Percentiles rank a stretch among this genome's conserved stretches.
These are phyloP conservation scores for Hypoxylon fragiforme DNA, from an alignment of 495 filamentous ascomycete species.

Conservation along the genomic window DNA sequence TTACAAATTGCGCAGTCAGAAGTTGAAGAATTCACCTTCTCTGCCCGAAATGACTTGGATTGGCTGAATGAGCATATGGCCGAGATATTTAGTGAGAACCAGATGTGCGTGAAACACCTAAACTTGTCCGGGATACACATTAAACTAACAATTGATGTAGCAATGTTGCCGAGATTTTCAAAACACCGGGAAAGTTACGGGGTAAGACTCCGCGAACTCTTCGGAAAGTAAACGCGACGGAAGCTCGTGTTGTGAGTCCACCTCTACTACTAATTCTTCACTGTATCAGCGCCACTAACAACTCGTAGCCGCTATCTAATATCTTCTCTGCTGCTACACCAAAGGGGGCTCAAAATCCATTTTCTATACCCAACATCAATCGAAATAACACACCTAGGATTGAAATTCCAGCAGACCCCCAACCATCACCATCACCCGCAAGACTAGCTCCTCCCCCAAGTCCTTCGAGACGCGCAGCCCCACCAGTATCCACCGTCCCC, in stretches of 20 bases:
- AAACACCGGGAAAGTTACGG: constrained; percentile 90
- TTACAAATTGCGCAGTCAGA: constrained; percentile 61
- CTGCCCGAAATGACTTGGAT: constrained; percentile 86
- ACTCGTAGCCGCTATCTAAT: constrained; percentile 76
- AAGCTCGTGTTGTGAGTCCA: constrained; percentile 67
- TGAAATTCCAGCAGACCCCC: constrained; percentile 41
- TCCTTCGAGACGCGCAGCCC: constrained; percentile 22
- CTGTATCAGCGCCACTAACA: constrained; percentile 24
- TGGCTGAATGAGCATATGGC: constrained; percentile 98
- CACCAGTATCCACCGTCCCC: constrained; percentile 17
- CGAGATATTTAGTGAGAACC: constrained; percentile 84
- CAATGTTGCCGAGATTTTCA: constrained; percentile 89
- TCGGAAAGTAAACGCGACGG: constrained; percentile 67
- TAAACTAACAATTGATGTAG: constrained; percentile 53
- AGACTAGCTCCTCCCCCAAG: constrained; percentile 16
- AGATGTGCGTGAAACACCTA: constrained; percentile 62
- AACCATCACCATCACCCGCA: constrained; percentile 26
- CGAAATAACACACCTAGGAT: constrained; percentile 45
- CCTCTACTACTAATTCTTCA: neutral
- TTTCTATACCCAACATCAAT: constrained; percentile 39
- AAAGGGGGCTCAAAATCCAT: constrained; percentile 50
- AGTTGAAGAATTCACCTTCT: constrained; percentile 85
- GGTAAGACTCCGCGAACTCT: constrained; percentile 89
- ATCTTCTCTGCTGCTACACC: constrained; percentile 66
- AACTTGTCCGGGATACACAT: neutral